Base-by-base conservation (phyloP, 164 flowering plant species). In the Santalum album region DNA sequence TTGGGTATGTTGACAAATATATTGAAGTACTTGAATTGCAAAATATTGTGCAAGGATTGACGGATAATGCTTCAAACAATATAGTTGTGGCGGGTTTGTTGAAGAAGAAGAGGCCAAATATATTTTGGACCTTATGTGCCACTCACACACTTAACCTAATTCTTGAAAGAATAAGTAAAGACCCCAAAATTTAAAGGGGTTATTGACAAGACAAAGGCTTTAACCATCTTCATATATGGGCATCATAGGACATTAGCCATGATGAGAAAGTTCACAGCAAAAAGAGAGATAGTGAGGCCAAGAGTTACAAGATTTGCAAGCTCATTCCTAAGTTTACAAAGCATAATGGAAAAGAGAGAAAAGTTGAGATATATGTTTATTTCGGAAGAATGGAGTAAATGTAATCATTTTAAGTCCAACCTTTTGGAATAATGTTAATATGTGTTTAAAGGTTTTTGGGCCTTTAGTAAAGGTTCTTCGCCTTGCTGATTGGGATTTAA, bases 71-170 rank as follows among this genome's bases (percentile, higher is more conserved):
- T 16, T 47, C 35, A 34, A 22, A 20, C 19, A 2, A 47, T 34
- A 44, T 44, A 16, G 10, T 20, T n/a, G 48, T 20, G 10, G 40
- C 42, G 1, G 12, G 34, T 12, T 1, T 47, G 26, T 12, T 25
- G 32, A 17, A 17, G 44, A n/a, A 15, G n/a, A 19, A 23, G 26
- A 18, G 45, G 53, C 25, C 45, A 34, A 12, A 39, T 25, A 39
- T 55, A n/a, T 55, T 39, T 55, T 55, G 49, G 48, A 40, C 58
- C 11, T 42, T 49, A 39, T 55, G 58, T 40, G 58, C 49, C 27
- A 24, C 58, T n/a, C n/a, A n/a, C n/a, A n/a, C n/a, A n/a, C n/a
- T n/a, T n/a, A n/a, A n/a, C n/a, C n/a, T n/a, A n/a, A n/a, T n/a
- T n/a, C n/a, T n/a, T n/a, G n/a, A n/a, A n/a, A n/a, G n/a, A n/a